Conservation (phyloP, 164 flowering plant species). For the Kingdonia uniflora region DNA sequence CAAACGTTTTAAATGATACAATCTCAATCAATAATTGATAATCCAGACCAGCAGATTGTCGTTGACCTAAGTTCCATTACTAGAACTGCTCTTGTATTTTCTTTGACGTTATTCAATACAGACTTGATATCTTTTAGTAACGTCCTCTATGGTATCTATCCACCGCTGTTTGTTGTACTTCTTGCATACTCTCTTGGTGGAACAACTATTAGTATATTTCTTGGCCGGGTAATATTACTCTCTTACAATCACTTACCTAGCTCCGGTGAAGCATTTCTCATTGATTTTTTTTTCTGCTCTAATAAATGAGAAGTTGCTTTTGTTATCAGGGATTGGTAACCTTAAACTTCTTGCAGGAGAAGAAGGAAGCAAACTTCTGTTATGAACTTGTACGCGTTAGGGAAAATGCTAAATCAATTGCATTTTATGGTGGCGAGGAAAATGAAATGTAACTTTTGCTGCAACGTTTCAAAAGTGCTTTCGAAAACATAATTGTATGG, state of each 20-base stretch:
- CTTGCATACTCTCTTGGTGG: slow-evolving; percentile 83
- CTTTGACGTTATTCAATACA: slow-evolving; percentile 81
- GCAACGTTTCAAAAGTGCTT: too few relatives aligned
- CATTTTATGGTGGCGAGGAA: slow-evolving; percentile 95
- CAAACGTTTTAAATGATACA: slow-evolving; percentile 81
- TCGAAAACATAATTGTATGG: slow-evolving; percentile 76
- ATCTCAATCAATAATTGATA: slow-evolving; percentile 83
- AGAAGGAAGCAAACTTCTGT: too few relatives aligned
- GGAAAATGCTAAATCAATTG: slow-evolving; percentile 98
- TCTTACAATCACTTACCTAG: neutral
- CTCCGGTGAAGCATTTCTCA: neutral
- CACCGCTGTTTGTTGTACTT: too few relatives aligned
- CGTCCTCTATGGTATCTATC: too few relatives aligned
- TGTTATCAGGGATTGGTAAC: too few relatives aligned
- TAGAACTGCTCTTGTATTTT: too few relatives aligned
- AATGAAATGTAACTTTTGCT: too few relatives aligned
- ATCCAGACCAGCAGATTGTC: slow-evolving; percentile 96
- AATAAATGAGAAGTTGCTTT: neutral
- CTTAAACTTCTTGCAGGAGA: too few relatives aligned
- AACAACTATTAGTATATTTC: slow-evolving; percentile 82
- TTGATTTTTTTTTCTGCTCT: neutral
- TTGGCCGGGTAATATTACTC: slow-evolving; percentile 41
- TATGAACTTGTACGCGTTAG: slow-evolving; percentile 93
- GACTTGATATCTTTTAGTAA: slow-evolving; percentile 96
- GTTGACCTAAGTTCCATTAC: slow-evolving; percentile 95